Conservation (phyloP, 768 basidiomycete genomes). For the Asterophora lycoperdoides region DNA sequence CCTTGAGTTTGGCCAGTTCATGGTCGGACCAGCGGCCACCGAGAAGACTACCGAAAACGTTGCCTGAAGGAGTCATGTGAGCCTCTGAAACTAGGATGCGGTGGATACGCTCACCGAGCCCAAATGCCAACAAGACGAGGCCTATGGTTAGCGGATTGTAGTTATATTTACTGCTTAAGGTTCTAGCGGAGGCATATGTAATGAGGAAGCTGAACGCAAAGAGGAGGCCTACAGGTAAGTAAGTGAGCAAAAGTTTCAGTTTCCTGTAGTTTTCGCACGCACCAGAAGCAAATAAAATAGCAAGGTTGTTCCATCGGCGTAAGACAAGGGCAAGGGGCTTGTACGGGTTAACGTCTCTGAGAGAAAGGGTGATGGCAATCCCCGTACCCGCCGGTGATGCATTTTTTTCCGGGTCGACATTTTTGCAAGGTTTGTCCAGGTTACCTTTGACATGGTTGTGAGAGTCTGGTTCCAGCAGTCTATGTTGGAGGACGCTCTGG, state of each 20-base stretch:
- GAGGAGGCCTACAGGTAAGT: conserved; percentile 45
- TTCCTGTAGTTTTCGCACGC: conserved; percentile 12
- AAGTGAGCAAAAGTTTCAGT: not conserved
- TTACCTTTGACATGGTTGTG: not conserved
- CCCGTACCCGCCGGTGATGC: conserved; percentile 19
- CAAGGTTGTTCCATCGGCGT: conserved; percentile 60
- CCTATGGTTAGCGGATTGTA: conserved; percentile 72
- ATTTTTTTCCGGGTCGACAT: conserved; percentile 22
- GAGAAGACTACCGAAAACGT: conserved; percentile 36
- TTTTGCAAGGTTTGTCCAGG: not conserved
- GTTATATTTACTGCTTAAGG: conserved; percentile 56
- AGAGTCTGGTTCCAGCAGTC: conserved; percentile 23
- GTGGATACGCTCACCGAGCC: conserved; percentile 44
- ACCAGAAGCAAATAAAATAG: conserved; percentile 66
- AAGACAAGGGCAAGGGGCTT: conserved; percentile 57
- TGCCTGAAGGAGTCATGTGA: conserved; percentile 24
- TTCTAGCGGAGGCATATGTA: conserved; percentile 70
- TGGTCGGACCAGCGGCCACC: conserved; percentile 45
- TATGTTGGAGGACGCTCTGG: conserved; percentile 55
- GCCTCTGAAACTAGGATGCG: not conserved
- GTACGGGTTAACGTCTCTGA: conserved; percentile 74
- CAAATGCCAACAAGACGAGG: conserved; percentile 71
- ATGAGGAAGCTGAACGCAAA: conserved; percentile 72
- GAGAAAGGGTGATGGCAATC: conserved; percentile 42
- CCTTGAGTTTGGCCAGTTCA: conserved; percentile 33